Base-by-base conservation (phyloP, 2,329 filamentous ascomycete genomes). In the Verticillium tricorpus region DNA sequence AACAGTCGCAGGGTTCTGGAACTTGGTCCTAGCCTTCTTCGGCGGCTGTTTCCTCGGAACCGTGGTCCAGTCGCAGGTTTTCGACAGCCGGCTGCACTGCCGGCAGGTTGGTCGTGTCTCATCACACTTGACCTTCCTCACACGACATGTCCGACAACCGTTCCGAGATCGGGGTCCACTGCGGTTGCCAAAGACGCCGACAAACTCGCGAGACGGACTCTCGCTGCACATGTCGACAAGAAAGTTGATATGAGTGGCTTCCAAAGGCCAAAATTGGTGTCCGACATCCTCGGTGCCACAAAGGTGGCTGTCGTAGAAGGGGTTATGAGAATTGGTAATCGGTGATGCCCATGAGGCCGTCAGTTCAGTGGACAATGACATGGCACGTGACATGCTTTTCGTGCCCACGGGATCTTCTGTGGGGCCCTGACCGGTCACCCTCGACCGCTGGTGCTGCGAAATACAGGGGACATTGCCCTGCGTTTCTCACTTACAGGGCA, bases 121-220 rank as follows among this genome's bases (percentile, higher is more conserved):
- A 57, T 73, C 72, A 57, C 71, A 74, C 37, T 73, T 73, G 31
- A 72, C 70, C 61, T 73, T 73, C 58, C 72, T 73, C 4, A 66
- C 63, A 50, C 71, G 68, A 56, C 70, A 73, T 0, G 71, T 73
- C 66, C 67, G 69, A 40, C 64, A 72, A 2, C 63, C 63, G 25
- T 55, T 63, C 52, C 60, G 61, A 7, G 63, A 63, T 31, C 63
- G 62, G 25, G 63, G 62, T 55, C 63, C 63, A 58, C 63, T 65
- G 37, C 62, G 63, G 56, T 55, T 55, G 52, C 52, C 52, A 25
- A 55, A 55, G 52, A 25, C 52, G n/a, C 52, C 22, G 52, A 55
- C 52, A 25, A 25, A 55, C n/a, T 55, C 52, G 52, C 52, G n/a
- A 25, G 52, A 9, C 14, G 52, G 7, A 7, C 14, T 19, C 3